Evolutionary conservation across 2,329 filamentous ascomycete genomes (phyloP).

Genomic region (Botrytis elliptica): DNA sequence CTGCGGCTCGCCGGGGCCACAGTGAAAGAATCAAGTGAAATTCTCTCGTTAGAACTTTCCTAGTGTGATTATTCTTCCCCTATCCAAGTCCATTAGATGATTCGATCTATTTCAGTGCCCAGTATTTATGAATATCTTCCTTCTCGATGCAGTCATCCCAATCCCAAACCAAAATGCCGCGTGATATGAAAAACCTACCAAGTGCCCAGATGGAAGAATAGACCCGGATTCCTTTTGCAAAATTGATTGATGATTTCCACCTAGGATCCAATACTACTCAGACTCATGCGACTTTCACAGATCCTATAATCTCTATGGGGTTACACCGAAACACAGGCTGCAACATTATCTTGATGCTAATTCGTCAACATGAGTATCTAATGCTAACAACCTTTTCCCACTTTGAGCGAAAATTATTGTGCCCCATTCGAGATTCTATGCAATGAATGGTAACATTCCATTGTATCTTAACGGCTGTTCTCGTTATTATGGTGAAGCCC

Average conservation of each 20-base stretch:
- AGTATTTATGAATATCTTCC: background rate
- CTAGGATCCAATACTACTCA: background rate
- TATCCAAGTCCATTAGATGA: background rate
- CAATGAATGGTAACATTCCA: background rate
- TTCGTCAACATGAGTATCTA: background rate
- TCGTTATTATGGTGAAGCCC: background rate
- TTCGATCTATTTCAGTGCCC: background rate
- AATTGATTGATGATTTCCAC: too few species aligned
- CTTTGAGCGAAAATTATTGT: background rate
- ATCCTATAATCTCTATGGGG: background rate
- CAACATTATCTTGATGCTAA: background rate
- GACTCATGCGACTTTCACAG: background rate
- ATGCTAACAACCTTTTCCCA: background rate
- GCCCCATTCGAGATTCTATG: background rate
- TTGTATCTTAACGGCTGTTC: background rate
- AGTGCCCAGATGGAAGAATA: background rate
- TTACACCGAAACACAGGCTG: constrained; percentile 1
- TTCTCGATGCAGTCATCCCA: background rate
- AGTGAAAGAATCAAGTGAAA: background rate
- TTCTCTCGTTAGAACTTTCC: background rate
- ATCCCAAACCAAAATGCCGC: background rate
- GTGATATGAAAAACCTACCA: background rate
- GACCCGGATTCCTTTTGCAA: background rate
- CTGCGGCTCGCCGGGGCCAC: background rate
- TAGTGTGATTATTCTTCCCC: too few species aligned